Evolutionary conservation across 139 green algal species (phyloP).

Genomic region (Pseudopediastrum boryanum): DNA sequence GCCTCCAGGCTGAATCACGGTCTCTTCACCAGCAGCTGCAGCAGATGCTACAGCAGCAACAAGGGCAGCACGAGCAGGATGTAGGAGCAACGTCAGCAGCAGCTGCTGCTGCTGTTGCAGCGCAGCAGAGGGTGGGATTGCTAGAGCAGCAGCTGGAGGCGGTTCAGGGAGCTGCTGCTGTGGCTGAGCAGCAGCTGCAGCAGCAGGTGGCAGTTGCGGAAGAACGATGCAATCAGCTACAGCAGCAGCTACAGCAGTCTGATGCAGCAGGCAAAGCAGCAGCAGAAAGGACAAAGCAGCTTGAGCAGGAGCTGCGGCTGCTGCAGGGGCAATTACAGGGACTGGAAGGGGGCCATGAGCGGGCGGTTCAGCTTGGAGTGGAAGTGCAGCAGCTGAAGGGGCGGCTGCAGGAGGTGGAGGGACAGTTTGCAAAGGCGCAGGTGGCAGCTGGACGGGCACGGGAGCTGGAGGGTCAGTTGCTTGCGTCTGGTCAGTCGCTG

Average conservation of each 20-base stretch:
- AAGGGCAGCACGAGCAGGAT: conserved; percentile 3
- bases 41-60: conserved; percentile 5
- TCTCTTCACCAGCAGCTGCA: background rate
- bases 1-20: background rate
- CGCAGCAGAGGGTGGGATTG: background rate
- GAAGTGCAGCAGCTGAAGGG: background rate
- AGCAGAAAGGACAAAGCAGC: background rate
- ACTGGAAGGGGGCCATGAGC: background rate
- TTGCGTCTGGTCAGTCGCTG: background rate
- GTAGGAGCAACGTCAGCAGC: background rate
- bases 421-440: conserved; percentile 1
- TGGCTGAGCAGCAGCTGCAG: background rate
- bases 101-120: conserved; percentile 21
- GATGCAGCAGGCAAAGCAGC: conserved; percentile 1
- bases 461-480: background rate
- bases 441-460: conserved; percentile 6
- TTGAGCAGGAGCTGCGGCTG: background rate
- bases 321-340: background rate
- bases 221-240: background rate
- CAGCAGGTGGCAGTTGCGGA: conserved; percentile 3
- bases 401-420: background rate
- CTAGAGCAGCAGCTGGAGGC: background rate
- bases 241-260: no score
- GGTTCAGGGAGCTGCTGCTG: background rate
- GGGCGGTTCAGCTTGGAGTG: background rate